Conservation (phyloP, 192 early-diverging fungal species). For the Powellomyces hirtus region DNA sequence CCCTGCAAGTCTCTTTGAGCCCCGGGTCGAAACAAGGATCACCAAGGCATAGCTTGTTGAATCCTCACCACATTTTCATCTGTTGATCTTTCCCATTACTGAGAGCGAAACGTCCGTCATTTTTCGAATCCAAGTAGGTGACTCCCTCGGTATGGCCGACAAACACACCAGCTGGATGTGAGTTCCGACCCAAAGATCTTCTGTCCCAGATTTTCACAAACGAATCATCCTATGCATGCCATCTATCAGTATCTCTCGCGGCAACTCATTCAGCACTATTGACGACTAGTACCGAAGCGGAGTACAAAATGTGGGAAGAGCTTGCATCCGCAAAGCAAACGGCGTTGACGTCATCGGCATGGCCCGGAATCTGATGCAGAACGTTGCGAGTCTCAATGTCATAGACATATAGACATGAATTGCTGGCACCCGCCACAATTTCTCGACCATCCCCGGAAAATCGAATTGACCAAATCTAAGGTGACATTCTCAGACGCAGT, state of each 20-base stretch:
- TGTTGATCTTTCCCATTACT: slow-evolving; percentile 73
- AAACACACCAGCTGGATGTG: slow-evolving; percentile 55
- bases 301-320: slow-evolving; percentile 57
- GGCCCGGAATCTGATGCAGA: slow-evolving; percentile 49
- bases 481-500: not conserved
- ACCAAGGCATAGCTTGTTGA: not conserved
- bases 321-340: slow-evolving; percentile 21
- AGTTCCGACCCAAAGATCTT: slow-evolving; percentile 52
- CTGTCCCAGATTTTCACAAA: slow-evolving; percentile 46
- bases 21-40: too few species aligned
- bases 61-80: slow-evolving; percentile 53
- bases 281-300: slow-evolving; percentile 47
- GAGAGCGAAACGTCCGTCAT: slow-evolving; percentile 62
- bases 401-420: slow-evolving; percentile 41
- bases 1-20: too few species aligned
- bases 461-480: slow-evolving; percentile 62
- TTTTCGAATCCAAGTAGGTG: slow-evolving; percentile 62
- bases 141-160: slow-evolving; percentile 72
- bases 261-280: not conserved
- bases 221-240: slow-evolving; percentile 63
- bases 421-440: slow-evolving; percentile 52
- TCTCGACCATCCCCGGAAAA: slow-evolving; percentile 61
- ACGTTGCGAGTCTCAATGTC: slow-evolving; percentile 55
- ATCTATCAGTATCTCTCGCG: too few species aligned
- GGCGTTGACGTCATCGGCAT: slow-evolving; percentile 69